Evolutionary conservation across 768 basidiomycete species (phyloP).

Genomic region (Termitomyces sp.): DNA sequence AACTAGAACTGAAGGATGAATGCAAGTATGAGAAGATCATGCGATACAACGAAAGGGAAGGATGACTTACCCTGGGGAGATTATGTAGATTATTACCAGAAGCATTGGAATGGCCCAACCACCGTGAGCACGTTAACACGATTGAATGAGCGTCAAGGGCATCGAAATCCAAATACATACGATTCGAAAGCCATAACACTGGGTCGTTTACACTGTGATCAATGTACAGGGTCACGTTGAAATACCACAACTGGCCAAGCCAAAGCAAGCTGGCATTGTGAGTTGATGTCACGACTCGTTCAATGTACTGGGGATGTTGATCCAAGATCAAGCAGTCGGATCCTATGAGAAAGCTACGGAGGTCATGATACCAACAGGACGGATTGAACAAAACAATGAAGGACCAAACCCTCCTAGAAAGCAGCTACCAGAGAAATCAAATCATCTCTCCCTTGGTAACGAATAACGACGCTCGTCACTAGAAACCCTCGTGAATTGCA

Average conservation of each 20-base stretch:
- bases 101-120: too few species aligned
- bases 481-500: constrained; percentile 46
- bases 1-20: constrained; percentile 26
- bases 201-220: too few species aligned
- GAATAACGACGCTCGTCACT: constrained; percentile 25
- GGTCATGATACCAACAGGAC: not conserved
- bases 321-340: constrained; percentile 62
- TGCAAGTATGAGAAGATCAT: not conserved
- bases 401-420: constrained; percentile 42
- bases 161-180: too few species aligned
- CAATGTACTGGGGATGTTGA: constrained; percentile 33
- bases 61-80: too few species aligned
- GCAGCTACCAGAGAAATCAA: constrained; percentile 33
- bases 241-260: constrained; percentile 27
- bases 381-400: not conserved
- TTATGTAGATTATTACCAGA: too few species aligned
- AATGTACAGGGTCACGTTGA: not conserved
- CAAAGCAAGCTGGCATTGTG: too few species aligned
- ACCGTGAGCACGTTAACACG: too few species aligned
- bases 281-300: too few species aligned
- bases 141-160: too few species aligned
- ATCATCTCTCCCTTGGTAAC: too few species aligned
- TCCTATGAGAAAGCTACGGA: constrained; percentile 43
- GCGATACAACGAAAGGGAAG: not conserved
- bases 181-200: too few species aligned